Evolutionary conservation across 1,284 basidiomycete species (phyloP), one percentile per base, ranked within the genome.

Genomic region (Cutaneotrichosporon sp.): DNA sequence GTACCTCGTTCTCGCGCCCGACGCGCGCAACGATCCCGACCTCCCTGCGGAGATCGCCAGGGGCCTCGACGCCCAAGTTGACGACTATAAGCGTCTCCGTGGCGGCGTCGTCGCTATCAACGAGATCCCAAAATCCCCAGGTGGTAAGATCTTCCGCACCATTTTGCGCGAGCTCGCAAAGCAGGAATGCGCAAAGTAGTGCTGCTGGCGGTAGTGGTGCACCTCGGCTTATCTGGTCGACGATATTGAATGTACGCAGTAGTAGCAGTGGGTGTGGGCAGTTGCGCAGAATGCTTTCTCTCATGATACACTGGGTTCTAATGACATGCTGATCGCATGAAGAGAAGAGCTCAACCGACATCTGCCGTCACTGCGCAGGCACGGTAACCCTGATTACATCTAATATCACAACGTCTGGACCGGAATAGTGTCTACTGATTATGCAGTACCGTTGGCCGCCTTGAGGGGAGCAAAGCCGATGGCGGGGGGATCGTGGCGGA

Each of bases 401-500:
- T 30, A 30, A 10, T 30, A 10, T 30, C 26, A 30, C 26, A 30
- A 30, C 26, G 26, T 10, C 26, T 7, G 5, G 26, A 10, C 26
- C 26, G 7, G 26, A 30, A 30, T 10, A 10, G 7, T 10, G 15
- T 38, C 13, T 15, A 38, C 36, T 8, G 8, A 17, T 8, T 17
- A 17, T 8, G 17, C 18, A 9, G 12, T 21, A 22, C 3, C 21
- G 21, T 41, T 23, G 4, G 12, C 7, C 26, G 26, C 26, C 26
- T 30, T 30, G 26, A 30, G 26, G 5, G 26, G 26, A 5, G 26
- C 26, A 30, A 93, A 92, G 0, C 90, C 90, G 46, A 93, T 83
- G 2, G 87, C 83, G 0, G 86, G 73, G 0, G 89, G 87, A 21
- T 77, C 72, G 59, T 83, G 86, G 33, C 87, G 81, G 77, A 85